phyloP scores from a whole-genome alignment of 352 stramenopile genomes.

The Pythium plurisporium region DNA sequence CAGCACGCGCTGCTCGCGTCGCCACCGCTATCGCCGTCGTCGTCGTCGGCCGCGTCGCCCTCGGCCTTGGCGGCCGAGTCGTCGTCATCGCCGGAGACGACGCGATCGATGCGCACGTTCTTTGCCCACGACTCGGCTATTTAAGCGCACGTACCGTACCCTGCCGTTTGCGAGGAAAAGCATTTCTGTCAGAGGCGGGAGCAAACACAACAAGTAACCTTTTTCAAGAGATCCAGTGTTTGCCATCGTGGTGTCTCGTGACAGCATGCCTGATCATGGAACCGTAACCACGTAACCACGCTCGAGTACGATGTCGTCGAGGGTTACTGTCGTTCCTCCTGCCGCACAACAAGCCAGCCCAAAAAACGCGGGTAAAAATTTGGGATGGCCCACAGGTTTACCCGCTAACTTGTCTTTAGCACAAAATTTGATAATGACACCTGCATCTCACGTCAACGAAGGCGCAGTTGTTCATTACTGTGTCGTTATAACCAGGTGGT shows the following conservation, averaged over 20 bases:
- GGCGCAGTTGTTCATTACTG: not conserved
- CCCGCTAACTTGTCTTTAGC: slow-evolving; percentile 28
- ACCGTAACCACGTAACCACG: not conserved
- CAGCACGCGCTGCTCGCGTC: slow-evolving; percentile 15
- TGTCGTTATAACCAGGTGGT: slow-evolving; percentile 13
- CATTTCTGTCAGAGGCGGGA: too few relatives aligned
- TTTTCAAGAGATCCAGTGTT: not conserved
- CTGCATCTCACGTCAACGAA: not conserved
- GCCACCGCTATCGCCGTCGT: slow-evolving; percentile 21
- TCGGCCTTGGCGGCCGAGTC: not conserved
- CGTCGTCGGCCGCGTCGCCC: not conserved
- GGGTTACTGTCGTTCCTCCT: not conserved
- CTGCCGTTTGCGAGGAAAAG: too few relatives aligned
- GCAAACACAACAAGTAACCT: not conserved
- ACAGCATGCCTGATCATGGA: not conserved
- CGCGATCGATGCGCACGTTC: not conserved
- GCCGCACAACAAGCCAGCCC: not conserved
- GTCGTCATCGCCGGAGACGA: not conserved
- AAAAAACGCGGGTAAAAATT: slow-evolving; percentile 59
- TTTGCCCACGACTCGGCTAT: not conserved
- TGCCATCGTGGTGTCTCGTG: not conserved
- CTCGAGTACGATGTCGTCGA: not conserved
- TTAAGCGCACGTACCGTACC: too few relatives aligned
- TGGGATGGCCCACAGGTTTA: slow-evolving; percentile 27
- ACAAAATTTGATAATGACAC: not conserved